Evolutionary conservation across 345 rosid species (phyloP), one percentile per base, ranked within the genome.

Genomic region (Dipteronia sinensis): DNA sequence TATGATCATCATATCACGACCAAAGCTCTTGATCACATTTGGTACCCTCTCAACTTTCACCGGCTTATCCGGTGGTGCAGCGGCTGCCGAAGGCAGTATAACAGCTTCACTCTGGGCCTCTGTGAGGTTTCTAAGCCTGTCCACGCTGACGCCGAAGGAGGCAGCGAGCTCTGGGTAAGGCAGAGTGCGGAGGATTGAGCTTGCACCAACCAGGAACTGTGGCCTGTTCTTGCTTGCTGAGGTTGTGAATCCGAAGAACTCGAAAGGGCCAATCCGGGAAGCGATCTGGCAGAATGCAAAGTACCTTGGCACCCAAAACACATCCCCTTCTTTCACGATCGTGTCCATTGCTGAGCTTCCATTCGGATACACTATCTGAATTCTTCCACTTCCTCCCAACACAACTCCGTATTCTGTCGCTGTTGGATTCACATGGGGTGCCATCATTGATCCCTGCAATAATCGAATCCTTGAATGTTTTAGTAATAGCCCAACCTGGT

Each of bases 191-290:
- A 92, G 91, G 27, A 92, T 40, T 1, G 98, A 96, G 87, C 77
- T 89, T 0, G 86, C 72, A 0, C 98, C 98, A 0, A 71, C 97
- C 13, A 96, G 77, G 82, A 94, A 92, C 86, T 91, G 98, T 3
- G 98, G 99, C 58, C 89, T 82, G 75, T 92, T 96, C 91, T 85
- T 81, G 34, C 64, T 55, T 16, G 98, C 90, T 0, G 97, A 94
- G 15, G 99, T 92, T 0, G 99, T 92, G 90, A 94, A 96, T 44
- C 97, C 97, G 1, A 89, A 89, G 84, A 94, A 92, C 92, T 81
- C 92, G 2, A 94, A 81, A 0, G 97, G 89, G 0, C 85, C 88
- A 0, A 76, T 56, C 61, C 90, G 56, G 1, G 97, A 88, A 6
- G 99, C 94, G 19, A 92, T 88, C 76, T 96, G 97, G 63, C 95